Percentiles rank a stretch among this genome's conserved stretches.
Conservation (phyloP, 1,139 yeast species). For the Protomyces pachydermus region DNA sequence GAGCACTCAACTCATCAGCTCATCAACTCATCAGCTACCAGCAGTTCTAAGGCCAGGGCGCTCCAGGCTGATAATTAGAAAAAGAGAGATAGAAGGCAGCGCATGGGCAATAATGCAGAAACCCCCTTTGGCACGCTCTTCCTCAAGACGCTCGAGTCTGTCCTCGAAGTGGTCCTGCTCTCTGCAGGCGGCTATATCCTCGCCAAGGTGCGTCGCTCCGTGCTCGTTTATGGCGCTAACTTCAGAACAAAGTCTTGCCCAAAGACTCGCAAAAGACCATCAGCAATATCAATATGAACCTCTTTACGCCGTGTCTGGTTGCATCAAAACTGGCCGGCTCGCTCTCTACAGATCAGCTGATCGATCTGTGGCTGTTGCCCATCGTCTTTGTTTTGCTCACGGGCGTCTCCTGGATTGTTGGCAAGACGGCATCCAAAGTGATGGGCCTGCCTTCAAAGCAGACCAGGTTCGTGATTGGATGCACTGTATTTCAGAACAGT, state of each 20-base stretch:
- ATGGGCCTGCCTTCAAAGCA: slow-evolving; percentile 58
- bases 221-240: too few relatives aligned
- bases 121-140: slow-evolving; percentile 20
- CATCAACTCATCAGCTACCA: too few relatives aligned
- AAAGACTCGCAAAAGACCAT: slow-evolving; percentile 53
- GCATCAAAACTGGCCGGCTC: slow-evolving; percentile 73
- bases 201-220: neutral
- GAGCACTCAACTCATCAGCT: too few relatives aligned
- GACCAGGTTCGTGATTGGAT: slow-evolving; percentile 74
- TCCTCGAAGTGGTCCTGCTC: slow-evolving; percentile 23
- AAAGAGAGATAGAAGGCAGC: neutral
- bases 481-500: slow-evolving; percentile 75
- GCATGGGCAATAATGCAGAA: slow-evolving; percentile 22
- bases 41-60: too few relatives aligned
- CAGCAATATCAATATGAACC: slow-evolving; percentile 65
- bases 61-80: too few relatives aligned
- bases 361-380: slow-evolving; percentile 69
- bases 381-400: slow-evolving; percentile 64
- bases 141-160: slow-evolving; percentile 22
- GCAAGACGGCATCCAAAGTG: slow-evolving; percentile 48
- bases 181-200: slow-evolving; percentile 19
- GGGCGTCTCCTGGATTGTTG: slow-evolving; percentile 54
- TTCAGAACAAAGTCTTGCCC: slow-evolving; percentile 9
- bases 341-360: slow-evolving; percentile 58
- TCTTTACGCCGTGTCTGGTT: slow-evolving; percentile 80